Base-by-base conservation (phyloP, 1,139 yeast genomes). In the Meyerozyma guilliermondii region DNA sequence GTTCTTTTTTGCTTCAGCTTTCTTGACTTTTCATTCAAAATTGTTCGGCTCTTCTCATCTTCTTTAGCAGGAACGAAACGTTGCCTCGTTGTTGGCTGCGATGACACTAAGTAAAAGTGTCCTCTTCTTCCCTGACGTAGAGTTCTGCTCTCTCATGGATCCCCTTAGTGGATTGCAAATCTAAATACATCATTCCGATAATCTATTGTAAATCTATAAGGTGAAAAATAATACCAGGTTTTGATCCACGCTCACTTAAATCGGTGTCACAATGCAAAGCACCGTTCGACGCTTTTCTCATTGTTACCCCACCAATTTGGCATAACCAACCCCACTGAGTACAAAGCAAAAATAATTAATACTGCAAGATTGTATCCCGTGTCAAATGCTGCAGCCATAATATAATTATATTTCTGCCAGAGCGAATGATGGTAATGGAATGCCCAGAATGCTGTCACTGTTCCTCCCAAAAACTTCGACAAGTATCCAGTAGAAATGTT, bases 301-400 rank as follows among this genome's bases (percentile, higher is more conserved):
- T 72, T 66, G 48, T 74, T 74, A 7, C 79, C 79, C 73, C 75
- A 74, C 80, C 79, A 74, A 39, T 59, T 42, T 0, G 76, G 76
- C 64, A 70, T 66, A 3, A 48, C 49, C 4, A 63, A 51, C 1
- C 68, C 67, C 38, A 63, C 56, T 1, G 74, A 59, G 28, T 68
- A 63, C 23, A 67, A 45, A 14, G 67, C 45, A 50, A 74, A 74
- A 8, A 74, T 60, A 20, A 64, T 46, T 34, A 73, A 46, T 22
- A 69, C 57, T 2, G 76, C 62, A 39, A 73, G 51, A 44, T 74
- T 74, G 50, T 67, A 71, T 7, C 79, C 80, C 0, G 78, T 72
- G 48, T 74, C 79, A 45, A 72, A 63, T 0, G 78, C 77, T 6
- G 78, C 78, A 1, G 78, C 78, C 27, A 74, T 52, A 3, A 72